Percentiles rank a stretch among this genome's conserved stretches.
Conservation (phyloP, 116 monocot genomes). For the Phalaenopsis hybrid region DNA sequence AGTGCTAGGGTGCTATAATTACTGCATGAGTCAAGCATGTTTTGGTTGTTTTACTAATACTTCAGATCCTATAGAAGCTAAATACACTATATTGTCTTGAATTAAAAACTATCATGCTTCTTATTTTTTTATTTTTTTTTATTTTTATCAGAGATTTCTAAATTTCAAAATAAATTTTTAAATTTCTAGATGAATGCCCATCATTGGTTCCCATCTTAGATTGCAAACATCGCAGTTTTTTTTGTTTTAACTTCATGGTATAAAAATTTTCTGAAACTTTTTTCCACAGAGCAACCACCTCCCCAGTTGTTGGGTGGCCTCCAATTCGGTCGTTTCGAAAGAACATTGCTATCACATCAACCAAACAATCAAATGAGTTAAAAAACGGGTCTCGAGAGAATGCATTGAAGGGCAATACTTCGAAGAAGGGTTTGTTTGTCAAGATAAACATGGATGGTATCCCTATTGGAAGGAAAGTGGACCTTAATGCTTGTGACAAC, state of each 20-base stretch:
- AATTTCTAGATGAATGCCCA: too few species aligned
- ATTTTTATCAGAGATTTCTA: too few species aligned
- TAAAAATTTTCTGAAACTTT: background rate
- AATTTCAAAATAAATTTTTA: too few species aligned
- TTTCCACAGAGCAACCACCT: conserved; percentile 10
- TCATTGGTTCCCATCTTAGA: too few species aligned
- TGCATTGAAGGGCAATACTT: conserved; percentile 9
- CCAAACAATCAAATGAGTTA: conserved; percentile 22
- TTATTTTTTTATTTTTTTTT: too few species aligned
- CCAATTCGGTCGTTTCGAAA: conserved; percentile 44
- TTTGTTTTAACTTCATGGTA: background rate
- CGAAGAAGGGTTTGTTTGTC: conserved; percentile 29
- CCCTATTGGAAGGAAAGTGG: conserved; percentile 56
- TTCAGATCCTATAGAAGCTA: too few species aligned
- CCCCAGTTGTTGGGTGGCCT: conserved; percentile 52
- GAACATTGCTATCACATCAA: conserved; percentile 25
- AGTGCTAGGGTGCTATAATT: too few species aligned
- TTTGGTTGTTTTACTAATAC: too few species aligned
- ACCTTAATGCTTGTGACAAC: conserved; percentile 33
- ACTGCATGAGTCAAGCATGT: too few species aligned
- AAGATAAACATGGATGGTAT: conserved; percentile 61
- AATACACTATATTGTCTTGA: too few species aligned
- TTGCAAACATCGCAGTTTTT: background rate
- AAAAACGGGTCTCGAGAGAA: conserved; percentile 13
- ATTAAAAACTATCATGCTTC: too few species aligned